Base-by-base conservation (phyloP, 108 stramenopile species). In the Nitzschia putrida region DNA sequence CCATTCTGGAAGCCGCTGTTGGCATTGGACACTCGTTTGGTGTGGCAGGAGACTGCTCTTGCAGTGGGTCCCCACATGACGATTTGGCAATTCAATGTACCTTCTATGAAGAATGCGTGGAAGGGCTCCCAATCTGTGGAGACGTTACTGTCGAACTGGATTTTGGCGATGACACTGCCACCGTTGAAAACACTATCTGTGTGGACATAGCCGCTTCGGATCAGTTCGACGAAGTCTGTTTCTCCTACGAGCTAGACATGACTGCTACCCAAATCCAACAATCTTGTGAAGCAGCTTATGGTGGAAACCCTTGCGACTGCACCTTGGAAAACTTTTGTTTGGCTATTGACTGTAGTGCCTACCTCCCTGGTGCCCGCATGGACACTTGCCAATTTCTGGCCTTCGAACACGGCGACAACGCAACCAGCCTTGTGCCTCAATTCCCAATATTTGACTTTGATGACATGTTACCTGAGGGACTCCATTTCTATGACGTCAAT, bases 1-100 rank as follows among this genome's bases (percentile, higher is more conserved):
- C 75, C 3, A 50, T 69, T 24, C 60, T 76, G n/a, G 61, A 76
- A 43, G 12, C 18, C 2, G 75, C 68, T 49, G 57, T 76, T 43
- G 75, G 68, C 0, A 76, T 76, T 44, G 53, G 67, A 6, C 41
- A 54, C 38, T 18, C 20, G 39, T 76, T 76, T 69, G 75, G 75
- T 13, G 18, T 69, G 0, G 59, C 37, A 11, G 75, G 66, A 39
- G 51, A 57, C 22, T 76, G 75, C 24, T 22, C 25, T 29, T 76
- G 75, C 44, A 16, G 56, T 38, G 75, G 68, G 6, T 29, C 43
- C 38, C 23, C 29, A 2, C 44, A 34, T 9, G 25, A n/a, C 0
- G 68, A 42, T 0, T 53, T 76, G 22, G 34, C 24, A 0, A 64
- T 76, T 38, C 43, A 50, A 11, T 76, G 75, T 44, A 6, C 13